Conservation (phyloP, 441 rosid genomes). For the Aquilaria agallochum region DNA sequence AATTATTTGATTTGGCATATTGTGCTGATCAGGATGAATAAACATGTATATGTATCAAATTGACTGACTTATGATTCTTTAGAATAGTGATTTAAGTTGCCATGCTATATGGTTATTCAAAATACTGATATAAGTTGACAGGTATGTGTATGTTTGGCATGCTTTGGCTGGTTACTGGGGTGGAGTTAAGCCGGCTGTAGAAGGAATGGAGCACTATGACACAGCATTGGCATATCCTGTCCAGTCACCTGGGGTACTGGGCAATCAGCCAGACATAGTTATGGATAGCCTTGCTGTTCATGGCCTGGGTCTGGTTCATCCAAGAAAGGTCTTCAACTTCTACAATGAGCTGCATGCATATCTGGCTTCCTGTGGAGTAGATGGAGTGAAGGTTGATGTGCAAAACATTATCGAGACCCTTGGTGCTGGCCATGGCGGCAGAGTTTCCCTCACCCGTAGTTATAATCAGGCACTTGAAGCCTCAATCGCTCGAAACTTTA, state of each 20-base stretch:
- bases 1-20: too few species aligned
- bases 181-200: constrained; percentile 85
- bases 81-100: constrained; percentile 4
- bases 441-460: constrained; percentile 85
- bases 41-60: background rate
- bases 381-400: constrained; percentile 92
- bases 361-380: constrained; percentile 86
- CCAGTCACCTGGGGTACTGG: constrained; percentile 79
- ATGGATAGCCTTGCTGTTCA: constrained; percentile 85
- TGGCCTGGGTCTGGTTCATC: constrained; percentile 88
- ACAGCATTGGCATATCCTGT: constrained; percentile 81
- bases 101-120: background rate
- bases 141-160: constrained; percentile 89
- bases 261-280: constrained; percentile 88
- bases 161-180: constrained; percentile 98
- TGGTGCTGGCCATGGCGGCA: constrained; percentile 89
- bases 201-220: constrained; percentile 92
- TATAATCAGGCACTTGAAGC: constrained; percentile 85
- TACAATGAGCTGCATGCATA: constrained; percentile 92
- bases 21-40: background rate
- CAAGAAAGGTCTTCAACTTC: constrained; percentile 79
- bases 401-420: constrained; percentile 93
- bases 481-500: constrained; percentile 68
- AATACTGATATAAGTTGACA: constrained; percentile 10
- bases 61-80: too few species aligned